phyloP scores from a whole-genome alignment of 2,329 filamentous ascomycete genomes.

The Exophiala sideris region DNA sequence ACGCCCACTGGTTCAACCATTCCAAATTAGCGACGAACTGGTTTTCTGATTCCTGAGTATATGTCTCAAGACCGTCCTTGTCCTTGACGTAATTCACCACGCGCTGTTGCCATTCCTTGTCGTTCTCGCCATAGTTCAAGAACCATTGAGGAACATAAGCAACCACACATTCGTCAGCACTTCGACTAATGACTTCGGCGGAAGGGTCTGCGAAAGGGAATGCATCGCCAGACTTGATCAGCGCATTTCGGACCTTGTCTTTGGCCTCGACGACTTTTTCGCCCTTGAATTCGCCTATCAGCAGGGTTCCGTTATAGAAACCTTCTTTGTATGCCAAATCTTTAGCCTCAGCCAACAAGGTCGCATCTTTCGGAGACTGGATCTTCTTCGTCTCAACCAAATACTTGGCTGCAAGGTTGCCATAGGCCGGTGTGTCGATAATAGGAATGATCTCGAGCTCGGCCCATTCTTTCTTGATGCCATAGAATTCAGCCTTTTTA shows the following conservation, averaged over 20 bases:
- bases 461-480: slow-evolving; percentile 95
- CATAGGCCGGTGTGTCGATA: slow-evolving; percentile 83
- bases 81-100: slow-evolving; percentile 71
- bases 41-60: slow-evolving; percentile 71
- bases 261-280: slow-evolving; percentile 84
- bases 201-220: slow-evolving; percentile 95
- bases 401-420: slow-evolving; percentile 75
- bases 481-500: slow-evolving; percentile 95
- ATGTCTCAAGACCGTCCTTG: slow-evolving; percentile 71
- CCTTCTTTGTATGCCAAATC: slow-evolving; percentile 96
- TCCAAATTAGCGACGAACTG: slow-evolving; percentile 79
- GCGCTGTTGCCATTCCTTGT: slow-evolving; percentile 70
- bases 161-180: slow-evolving; percentile 88
- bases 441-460: slow-evolving; percentile 85
- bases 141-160: slow-evolving; percentile 97
- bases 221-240: slow-evolving; percentile 73
- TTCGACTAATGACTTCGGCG: slow-evolving; percentile 80
- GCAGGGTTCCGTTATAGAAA: slow-evolving; percentile 91
- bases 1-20: slow-evolving; percentile 96
- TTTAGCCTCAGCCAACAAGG: slow-evolving; percentile 88
- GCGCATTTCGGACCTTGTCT: slow-evolving; percentile 72
- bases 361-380: slow-evolving; percentile 89
- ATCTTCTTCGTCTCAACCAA: slow-evolving; percentile 94
- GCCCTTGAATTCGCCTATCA: slow-evolving; percentile 82
- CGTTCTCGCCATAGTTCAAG: slow-evolving; percentile 88